Evolutionary conservation across 768 basidiomycete species (phyloP).

Genomic region (Leccinum obscurum): DNA sequence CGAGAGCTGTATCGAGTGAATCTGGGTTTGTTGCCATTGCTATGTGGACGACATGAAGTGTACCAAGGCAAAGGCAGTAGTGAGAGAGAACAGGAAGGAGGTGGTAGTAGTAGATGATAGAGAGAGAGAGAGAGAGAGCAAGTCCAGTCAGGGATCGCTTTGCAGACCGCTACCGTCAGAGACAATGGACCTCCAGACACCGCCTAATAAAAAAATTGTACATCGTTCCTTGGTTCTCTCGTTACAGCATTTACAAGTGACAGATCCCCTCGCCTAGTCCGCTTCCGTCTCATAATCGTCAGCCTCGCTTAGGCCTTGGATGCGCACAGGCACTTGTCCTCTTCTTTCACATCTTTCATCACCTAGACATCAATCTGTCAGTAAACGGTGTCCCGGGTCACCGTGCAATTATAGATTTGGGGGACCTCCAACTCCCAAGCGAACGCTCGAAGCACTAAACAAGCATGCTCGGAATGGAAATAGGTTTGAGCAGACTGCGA

Average conservation of each 20-base stretch:
- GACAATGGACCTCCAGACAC: slow-evolving; percentile 31
- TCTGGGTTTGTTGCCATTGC: slow-evolving; percentile 26
- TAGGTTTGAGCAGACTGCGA: slow-evolving; percentile 26
- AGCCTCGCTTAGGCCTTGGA: slow-evolving; percentile 19
- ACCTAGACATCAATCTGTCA: slow-evolving; percentile 38
- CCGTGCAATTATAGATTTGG: slow-evolving; percentile 26
- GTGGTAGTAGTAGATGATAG: slow-evolving; percentile 21
- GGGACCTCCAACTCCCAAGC: slow-evolving; percentile 24
- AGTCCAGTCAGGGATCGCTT: slow-evolving; percentile 11
- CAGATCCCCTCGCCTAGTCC: slow-evolving; percentile 12
- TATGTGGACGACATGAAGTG: slow-evolving; percentile 31
- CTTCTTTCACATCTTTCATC: slow-evolving; percentile 50
- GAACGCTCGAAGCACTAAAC: slow-evolving; percentile 15
- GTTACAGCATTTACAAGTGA: slow-evolving; percentile 11
- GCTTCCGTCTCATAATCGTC: slow-evolving; percentile 4
- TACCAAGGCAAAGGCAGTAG: slow-evolving; percentile 5
- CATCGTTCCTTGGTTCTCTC: slow-evolving; percentile 17
- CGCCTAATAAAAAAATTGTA: slow-evolving; percentile 19
- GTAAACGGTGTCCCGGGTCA: slow-evolving; percentile 29
- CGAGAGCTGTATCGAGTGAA: slow-evolving; percentile 30
- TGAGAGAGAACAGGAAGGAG: background rate
- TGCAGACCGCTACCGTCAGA: slow-evolving; percentile 12
- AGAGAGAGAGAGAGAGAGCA: slow-evolving; percentile 14
- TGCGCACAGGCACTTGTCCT: slow-evolving; percentile 47
- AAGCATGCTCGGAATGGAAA: slow-evolving; percentile 15